phyloP scores from a whole-genome alignment of 177 flowering plant genomes.

The Telopea speciosissima region DNA sequence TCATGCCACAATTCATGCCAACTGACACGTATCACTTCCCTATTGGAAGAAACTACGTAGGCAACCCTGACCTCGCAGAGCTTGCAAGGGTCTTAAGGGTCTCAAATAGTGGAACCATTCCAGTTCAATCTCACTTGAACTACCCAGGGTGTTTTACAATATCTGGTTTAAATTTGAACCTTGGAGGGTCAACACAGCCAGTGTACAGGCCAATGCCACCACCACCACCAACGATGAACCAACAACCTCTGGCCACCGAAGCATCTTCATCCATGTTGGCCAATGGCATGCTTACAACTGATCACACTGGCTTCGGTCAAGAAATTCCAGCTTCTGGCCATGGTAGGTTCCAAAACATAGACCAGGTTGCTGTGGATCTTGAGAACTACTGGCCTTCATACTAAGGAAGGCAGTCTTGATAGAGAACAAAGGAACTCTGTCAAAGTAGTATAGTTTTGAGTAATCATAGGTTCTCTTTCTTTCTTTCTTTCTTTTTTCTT shows the following conservation, averaged over 20 bases:
- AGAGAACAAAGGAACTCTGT: neutral
- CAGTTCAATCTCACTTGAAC: constrained; percentile 38
- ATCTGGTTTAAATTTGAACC: constrained; percentile 71
- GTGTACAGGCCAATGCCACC: constrained; percentile 19
- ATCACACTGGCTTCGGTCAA: constrained; percentile 13
- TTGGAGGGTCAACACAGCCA: constrained; percentile 37
- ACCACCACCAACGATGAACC: constrained; percentile 7
- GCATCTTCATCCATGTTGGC: constrained; percentile 21
- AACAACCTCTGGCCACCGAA: constrained; percentile 18
- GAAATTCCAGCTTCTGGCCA: constrained; percentile 25
- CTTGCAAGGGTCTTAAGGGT: constrained; percentile 39
- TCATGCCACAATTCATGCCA: constrained; percentile 33
- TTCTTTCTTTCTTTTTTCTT: no score
- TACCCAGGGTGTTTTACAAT: constrained; percentile 51
- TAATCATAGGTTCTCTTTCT: no score
- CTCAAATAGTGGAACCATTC: constrained; percentile 24
- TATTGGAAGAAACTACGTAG: constrained; percentile 38
- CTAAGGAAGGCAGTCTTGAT: constrained; percentile 11
- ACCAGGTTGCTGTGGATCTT: constrained; percentile 55
- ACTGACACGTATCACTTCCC: constrained; percentile 29
- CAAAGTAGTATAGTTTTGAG: neutral
- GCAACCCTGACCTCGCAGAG: constrained; percentile 50
- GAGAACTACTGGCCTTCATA: constrained; percentile 62
- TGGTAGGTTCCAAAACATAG: constrained; percentile 37
- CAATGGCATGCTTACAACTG: constrained; percentile 8